phyloP scores from a whole-genome alignment of 192 early-diverging fungal species.

The Piromyces finnis region DNA sequence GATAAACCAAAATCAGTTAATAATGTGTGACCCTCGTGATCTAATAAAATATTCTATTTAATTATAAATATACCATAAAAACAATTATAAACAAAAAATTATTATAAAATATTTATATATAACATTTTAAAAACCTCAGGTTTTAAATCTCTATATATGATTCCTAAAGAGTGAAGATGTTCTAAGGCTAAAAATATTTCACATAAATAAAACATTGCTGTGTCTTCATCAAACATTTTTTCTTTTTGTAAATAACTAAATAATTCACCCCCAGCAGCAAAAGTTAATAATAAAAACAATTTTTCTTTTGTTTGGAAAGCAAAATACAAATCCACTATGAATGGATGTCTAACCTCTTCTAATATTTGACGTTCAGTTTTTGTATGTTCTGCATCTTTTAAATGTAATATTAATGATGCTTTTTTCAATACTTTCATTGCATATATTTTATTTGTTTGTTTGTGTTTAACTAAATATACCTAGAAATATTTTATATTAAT shows the following conservation, averaged over 20 bases:
- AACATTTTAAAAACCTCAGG: not conserved
- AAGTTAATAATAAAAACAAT: slow-evolving; percentile 79
- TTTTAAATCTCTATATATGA: not conserved
- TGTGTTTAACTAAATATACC: not conserved
- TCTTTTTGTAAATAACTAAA: slow-evolving; percentile 56
- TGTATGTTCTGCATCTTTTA: slow-evolving; percentile 64
- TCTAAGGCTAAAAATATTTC: not conserved
- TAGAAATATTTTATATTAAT: not conserved
- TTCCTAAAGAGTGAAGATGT: not conserved
- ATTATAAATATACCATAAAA: too few relatives aligned
- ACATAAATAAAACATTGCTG: not conserved
- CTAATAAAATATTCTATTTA: not conserved
- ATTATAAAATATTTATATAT: too few relatives aligned
- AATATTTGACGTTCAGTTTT: slow-evolving; percentile 76
- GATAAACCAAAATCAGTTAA: not conserved
- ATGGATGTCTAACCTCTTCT: slow-evolving; percentile 69
- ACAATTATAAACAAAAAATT: too few relatives aligned
- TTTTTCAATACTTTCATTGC: slow-evolving; percentile 93
- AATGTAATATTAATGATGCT: slow-evolving; percentile 62
- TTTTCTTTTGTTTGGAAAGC: slow-evolving; percentile 80
- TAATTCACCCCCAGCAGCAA: slow-evolving; percentile 68
- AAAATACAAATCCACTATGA: slow-evolving; percentile 80
- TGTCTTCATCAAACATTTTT: not conserved
- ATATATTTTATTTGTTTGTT: slow-evolving; percentile 16
- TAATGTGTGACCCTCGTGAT: not conserved